Conservation (phyloP, 306 rosid genomes). For the Dalbergia cultrata region DNA sequence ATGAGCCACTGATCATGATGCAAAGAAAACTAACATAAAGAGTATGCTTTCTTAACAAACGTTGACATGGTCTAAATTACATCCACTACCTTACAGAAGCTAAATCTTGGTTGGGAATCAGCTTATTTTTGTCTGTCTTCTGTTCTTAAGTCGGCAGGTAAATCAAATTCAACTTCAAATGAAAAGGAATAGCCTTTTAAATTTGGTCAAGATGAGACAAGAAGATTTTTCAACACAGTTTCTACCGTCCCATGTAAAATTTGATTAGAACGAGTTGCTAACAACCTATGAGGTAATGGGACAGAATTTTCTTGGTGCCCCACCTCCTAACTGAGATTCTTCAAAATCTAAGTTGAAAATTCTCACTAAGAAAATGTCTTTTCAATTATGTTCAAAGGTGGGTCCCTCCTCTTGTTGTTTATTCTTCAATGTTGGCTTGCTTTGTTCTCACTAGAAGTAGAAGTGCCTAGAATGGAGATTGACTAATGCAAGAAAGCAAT, state of each 20-base stretch:
- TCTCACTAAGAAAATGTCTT: neutral
- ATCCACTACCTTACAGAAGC: too few relatives aligned
- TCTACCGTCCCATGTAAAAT: neutral
- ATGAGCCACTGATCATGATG: too few relatives aligned
- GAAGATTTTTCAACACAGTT: neutral
- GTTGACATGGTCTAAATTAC: too few relatives aligned
- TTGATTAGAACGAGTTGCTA: neutral
- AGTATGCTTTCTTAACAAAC: too few relatives aligned
- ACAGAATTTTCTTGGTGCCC: neutral
- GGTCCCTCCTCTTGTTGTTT: neutral
- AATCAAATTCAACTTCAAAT: neutral
- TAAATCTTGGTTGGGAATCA: too few relatives aligned
- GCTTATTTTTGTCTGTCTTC: too few relatives aligned
- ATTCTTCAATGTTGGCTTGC: too few relatives aligned
- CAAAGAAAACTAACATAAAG: too few relatives aligned
- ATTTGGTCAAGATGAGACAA: neutral
- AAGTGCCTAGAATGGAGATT: neutral
- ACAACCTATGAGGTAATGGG: neutral
- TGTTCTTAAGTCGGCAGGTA: neutral
- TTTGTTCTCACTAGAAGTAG: neutral
- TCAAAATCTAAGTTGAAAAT: neutral
- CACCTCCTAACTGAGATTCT: neutral
- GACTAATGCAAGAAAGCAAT: neutral
- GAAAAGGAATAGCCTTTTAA: neutral
- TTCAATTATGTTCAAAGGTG: neutral